Conservation (phyloP, 192 early-diverging fungal species). For the Haplosporangium gracile region DNA sequence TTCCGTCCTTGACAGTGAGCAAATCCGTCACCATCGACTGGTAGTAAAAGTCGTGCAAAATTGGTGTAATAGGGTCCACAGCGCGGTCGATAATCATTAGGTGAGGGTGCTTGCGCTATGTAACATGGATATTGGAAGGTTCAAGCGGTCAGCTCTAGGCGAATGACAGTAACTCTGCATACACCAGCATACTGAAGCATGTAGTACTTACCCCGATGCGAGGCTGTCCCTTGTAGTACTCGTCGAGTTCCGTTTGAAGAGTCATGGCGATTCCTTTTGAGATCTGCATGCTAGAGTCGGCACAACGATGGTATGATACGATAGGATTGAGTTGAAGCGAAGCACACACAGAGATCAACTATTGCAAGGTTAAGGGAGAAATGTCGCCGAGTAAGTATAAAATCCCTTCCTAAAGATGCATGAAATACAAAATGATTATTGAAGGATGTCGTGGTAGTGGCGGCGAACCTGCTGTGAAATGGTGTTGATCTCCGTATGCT, state of each 20-base stretch:
- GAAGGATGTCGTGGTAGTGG: not conserved
- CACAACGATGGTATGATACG: conserved; percentile 90
- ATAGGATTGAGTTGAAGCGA: conserved; percentile 93
- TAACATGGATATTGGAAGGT: not conserved
- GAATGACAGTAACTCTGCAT: too few relatives aligned
- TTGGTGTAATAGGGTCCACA: conserved; percentile 90
- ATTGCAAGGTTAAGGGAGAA: conserved; percentile 5
- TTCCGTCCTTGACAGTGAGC: conserved; percentile 73
- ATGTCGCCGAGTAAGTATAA: not conserved
- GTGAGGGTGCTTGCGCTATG: conserved; percentile 55
- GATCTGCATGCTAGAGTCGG: conserved; percentile 76
- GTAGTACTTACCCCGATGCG: conserved; percentile 66
- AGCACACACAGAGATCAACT: conserved; percentile 90
- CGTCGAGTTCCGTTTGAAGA: conserved; percentile 89
- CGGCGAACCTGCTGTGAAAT: conserved; percentile 57
- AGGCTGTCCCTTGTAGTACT: conserved; percentile 76
- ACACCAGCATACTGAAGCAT: too few relatives aligned
- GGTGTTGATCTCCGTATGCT: conserved; percentile 33
- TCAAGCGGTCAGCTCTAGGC: not conserved
- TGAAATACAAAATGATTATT: not conserved
- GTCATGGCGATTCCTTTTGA: conserved; percentile 81
- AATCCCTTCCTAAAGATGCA: not conserved
- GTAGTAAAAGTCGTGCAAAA: conserved; percentile 98
- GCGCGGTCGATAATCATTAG: conserved; percentile 93
- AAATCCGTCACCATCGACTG: conserved; percentile 97